Conservation (phyloP, 2,329 filamentous ascomycete species). For the Magnaporthiopsis poae region DNA sequence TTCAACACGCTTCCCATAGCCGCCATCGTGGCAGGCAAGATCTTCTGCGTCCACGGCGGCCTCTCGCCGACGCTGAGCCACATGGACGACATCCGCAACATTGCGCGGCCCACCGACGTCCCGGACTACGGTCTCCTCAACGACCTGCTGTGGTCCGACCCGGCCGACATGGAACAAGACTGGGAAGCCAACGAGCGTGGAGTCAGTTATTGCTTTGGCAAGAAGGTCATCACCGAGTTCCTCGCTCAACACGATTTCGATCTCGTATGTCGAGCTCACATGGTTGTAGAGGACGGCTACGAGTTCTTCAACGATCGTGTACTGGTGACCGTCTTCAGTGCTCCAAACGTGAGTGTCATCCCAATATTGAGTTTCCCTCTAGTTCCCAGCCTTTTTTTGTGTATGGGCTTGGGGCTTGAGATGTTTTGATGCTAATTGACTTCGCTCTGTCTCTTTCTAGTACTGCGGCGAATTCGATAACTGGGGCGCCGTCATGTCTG, state of each 20-base stretch:
- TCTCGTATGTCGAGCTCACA: conserved; percentile 90
- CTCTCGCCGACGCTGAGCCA: conserved; percentile 84
- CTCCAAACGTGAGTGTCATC: conserved; percentile 69
- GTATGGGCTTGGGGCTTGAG: too few relatives aligned
- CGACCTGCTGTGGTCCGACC: conserved; percentile 93
- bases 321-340: conserved; percentile 92
- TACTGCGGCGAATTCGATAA: conserved; percentile 99
- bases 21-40: conserved; percentile 92
- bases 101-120: conserved; percentile 89
- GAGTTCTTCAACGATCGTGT: conserved; percentile 96
- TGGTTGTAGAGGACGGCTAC: conserved; percentile 98
- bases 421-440: background rate
- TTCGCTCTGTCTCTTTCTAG: conserved; percentile 30
- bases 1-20: conserved; percentile 95
- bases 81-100: conserved; percentile 97
- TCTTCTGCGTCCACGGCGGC: conserved; percentile 93
- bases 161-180: conserved; percentile 93
- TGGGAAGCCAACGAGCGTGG: conserved; percentile 97
- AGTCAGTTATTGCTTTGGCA: conserved; percentile 96
- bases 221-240: conserved; percentile 96
- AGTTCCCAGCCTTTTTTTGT: too few relatives aligned
- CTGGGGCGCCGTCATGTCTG: conserved; percentile 98
- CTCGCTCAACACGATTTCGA: conserved; percentile 92
- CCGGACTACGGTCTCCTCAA: conserved; percentile 93
- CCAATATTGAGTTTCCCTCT: background rate